A percentile compares a stretch with the other conserved stretches of the same genome.
Conservation (phyloP, 2,329 filamentous ascomycete genomes). For the Monilinia laxa region DNA sequence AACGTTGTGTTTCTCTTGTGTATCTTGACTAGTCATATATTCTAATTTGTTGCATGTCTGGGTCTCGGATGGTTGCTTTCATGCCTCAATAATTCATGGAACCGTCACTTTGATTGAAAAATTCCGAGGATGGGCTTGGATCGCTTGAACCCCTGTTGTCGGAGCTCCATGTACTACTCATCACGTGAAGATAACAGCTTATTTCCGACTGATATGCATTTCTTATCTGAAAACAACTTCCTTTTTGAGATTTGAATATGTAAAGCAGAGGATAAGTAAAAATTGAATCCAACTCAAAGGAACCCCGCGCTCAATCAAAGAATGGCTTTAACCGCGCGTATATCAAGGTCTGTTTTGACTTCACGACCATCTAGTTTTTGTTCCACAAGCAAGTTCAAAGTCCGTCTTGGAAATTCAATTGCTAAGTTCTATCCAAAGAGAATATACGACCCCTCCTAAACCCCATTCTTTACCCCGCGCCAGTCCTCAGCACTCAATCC, state of each 20-base stretch:
- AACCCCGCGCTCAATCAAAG: conserved; percentile 9
- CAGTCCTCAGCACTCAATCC: not conserved
- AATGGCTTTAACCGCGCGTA: not conserved
- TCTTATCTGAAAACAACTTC: conserved; percentile 15
- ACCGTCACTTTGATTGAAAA: not conserved
- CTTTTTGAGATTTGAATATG: conserved; percentile 1
- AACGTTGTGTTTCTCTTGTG: not conserved
- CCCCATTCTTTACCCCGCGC: not conserved
- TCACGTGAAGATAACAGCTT: conserved; percentile 20
- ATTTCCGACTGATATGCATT: not conserved
- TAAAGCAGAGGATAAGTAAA: not conserved
- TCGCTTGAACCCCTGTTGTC: not conserved
- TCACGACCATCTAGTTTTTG: not conserved
- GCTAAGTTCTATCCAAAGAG: conserved; percentile 16
- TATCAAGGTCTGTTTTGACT: not conserved
- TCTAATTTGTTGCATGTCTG: conserved; percentile 22
- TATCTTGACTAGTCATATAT: conserved; percentile 9
- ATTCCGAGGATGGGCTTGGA: not conserved
- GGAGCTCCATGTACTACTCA: not conserved
- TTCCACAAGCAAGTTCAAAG: conserved; percentile 12
- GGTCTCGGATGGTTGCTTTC: conserved; percentile 22
- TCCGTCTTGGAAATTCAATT: not conserved
- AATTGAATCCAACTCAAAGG: not conserved
- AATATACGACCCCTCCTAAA: not conserved
- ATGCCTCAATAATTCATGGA: not conserved